Percentiles rank a stretch among this genome's conserved stretches.
Conservation (phyloP, 148 eudicot species). For the Vaccinium myrtillus region DNA sequence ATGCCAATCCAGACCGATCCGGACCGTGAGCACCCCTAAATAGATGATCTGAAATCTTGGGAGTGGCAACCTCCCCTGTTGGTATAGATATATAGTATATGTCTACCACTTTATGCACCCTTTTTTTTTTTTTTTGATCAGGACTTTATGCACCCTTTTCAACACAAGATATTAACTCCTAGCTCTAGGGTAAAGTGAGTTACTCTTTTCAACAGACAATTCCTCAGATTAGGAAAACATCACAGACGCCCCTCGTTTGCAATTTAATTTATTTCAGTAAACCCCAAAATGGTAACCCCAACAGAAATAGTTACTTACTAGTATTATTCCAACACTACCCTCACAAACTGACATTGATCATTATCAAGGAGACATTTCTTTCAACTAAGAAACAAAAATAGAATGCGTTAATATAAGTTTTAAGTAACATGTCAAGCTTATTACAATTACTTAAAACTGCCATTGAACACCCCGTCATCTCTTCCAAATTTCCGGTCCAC, state of each 20-base stretch:
- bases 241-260: not conserved
- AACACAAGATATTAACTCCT: not conserved
- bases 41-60: not conserved
- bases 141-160: not conserved
- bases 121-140: too few species aligned
- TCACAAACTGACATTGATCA: not conserved
- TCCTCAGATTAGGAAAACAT: not conserved
- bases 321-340: not conserved
- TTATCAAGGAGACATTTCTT: not conserved
- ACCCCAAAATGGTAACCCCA: not conserved
- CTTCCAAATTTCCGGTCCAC: too few species aligned
- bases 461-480: not conserved
- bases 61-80: not conserved
- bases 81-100: not conserved
- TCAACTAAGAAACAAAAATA: not conserved
- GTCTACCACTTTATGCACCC: not conserved
- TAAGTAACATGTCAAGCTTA: too few species aligned
- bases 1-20: too few species aligned
- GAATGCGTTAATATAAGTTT: not conserved
- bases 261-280: not conserved
- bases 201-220: not conserved
- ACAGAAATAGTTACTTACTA: not conserved
- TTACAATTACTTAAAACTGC: too few species aligned
- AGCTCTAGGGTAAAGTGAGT: not conserved
- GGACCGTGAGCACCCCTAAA: too few species aligned